Percentiles rank a stretch among this genome's conserved stretches.
Evolutionary conservation across 1,284 basidiomycete species (phyloP).

Genomic region (Sphagnurus paluster): DNA sequence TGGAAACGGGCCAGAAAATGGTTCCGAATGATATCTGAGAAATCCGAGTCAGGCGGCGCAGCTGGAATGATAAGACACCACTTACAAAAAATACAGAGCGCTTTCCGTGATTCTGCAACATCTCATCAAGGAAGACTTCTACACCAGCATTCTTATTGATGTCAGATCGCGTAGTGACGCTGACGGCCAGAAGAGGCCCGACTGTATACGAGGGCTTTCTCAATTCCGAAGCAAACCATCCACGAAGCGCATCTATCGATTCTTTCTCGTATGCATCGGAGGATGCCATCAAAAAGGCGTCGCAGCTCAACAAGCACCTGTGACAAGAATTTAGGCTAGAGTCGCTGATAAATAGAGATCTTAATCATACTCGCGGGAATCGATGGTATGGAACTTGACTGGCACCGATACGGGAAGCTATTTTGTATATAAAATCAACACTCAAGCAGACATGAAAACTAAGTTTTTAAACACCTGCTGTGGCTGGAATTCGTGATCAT

Average conservation of each 20-base stretch:
- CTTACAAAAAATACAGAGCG: conserved; percentile 20
- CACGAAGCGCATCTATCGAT: conserved; percentile 11
- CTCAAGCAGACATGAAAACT: not conserved
- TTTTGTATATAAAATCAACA: not conserved
- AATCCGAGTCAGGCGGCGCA: not conserved
- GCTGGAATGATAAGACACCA: not conserved
- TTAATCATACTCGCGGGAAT: conserved; percentile 7
- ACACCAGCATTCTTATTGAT: conserved; percentile 3
- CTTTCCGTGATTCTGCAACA: conserved; percentile 16
- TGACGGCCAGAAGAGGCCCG: conserved; percentile 14
- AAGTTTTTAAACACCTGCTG: conserved; percentile 15
- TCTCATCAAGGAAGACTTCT: conserved; percentile 17
- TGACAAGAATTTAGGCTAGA: not conserved
- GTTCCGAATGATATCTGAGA: conserved; percentile 28
- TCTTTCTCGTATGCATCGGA: conserved; percentile 16
- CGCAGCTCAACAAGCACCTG: conserved; percentile 10
- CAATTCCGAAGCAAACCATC: conserved; percentile 10
- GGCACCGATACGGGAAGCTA: conserved; percentile 13
- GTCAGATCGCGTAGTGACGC: not conserved
- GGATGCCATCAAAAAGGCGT: conserved; percentile 13
- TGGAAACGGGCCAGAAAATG: conserved; percentile 20
- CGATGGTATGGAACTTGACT: conserved; percentile 6
- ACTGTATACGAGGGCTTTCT: conserved; percentile 14
- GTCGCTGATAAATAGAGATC: not conserved
- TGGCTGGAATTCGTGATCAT: conserved; percentile 24